Conservation (phyloP, 2,329 filamentous ascomycete genomes). For the Colletotrichum falcatum region DNA sequence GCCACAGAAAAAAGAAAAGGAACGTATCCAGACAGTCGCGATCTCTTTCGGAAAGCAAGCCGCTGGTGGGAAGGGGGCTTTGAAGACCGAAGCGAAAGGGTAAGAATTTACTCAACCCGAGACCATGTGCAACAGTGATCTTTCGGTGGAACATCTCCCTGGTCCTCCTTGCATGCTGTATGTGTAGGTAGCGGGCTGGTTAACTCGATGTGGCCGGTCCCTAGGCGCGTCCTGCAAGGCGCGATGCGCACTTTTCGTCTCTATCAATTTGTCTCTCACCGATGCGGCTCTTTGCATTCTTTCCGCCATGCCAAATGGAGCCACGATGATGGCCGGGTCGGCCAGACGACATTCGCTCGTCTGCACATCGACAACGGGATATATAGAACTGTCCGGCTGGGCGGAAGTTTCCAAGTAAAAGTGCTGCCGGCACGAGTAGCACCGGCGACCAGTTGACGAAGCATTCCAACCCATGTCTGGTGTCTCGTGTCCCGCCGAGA, state of each 20-base stretch:
- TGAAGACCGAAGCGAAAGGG: neutral
- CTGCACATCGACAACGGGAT: neutral
- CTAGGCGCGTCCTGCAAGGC: neutral
- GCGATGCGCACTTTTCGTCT: neutral
- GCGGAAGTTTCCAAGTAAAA: neutral
- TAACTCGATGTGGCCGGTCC: neutral
- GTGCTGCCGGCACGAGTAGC: conserved; percentile 10
- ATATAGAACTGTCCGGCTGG: neutral
- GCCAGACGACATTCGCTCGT: neutral
- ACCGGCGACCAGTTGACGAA: neutral
- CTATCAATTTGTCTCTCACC: neutral
- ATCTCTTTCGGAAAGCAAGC: neutral
- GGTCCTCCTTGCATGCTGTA: conserved; percentile 1
- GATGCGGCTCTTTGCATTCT: conserved; percentile 5
- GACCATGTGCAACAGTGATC: neutral
- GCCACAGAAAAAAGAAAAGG: neutral
- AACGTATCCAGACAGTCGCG: neutral
- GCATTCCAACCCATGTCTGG: neutral
- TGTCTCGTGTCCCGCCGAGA: neutral
- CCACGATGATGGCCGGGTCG: neutral
- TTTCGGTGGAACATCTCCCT: neutral
- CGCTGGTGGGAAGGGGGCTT: neutral
- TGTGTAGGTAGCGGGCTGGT: neutral
- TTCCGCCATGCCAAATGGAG: neutral
- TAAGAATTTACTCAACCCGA: neutral